Percentiles rank a stretch among this genome's conserved stretches.
Conservation (phyloP, 805 yeast genomes). For the Priceomyces fermenticarens region DNA sequence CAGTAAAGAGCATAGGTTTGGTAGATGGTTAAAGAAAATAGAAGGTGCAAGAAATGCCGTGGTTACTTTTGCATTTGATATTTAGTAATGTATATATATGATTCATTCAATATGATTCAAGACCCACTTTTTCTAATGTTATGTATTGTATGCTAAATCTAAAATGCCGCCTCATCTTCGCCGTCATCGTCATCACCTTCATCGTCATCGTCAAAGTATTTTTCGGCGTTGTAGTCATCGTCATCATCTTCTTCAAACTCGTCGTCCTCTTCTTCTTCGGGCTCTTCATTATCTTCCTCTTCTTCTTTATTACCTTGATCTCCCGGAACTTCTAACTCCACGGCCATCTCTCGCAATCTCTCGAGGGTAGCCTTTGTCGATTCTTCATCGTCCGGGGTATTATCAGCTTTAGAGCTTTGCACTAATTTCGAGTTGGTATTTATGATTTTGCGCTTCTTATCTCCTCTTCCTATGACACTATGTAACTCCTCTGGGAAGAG, state of each 20-base stretch:
- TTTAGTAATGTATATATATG: conserved; percentile 10
- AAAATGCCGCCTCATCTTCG: conserved; percentile 73
- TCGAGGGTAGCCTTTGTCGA: conserved; percentile 36
- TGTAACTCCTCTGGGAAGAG: conserved; percentile 79
- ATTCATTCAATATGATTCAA: background rate
- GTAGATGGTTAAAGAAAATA: conserved; percentile 73
- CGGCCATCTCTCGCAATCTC: conserved; percentile 44
- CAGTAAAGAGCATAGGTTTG: conserved; percentile 83
- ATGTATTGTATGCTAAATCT: conserved; percentile 7
- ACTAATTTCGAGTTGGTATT: background rate
- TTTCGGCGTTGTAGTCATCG: conserved; percentile 77
- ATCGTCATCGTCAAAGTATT: conserved; percentile 72
- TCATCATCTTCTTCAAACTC: conserved; percentile 73
- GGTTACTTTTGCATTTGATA: conserved; percentile 32
- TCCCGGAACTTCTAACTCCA: conserved; percentile 40
- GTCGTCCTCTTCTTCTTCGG: conserved; percentile 60
- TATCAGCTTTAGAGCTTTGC: background rate
- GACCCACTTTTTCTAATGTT: background rate
- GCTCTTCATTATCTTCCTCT: conserved; percentile 29
- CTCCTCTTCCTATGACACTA: conserved; percentile 62
- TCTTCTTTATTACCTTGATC: conserved; percentile 29
- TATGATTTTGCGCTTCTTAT: conserved; percentile 38
- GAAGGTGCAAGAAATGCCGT: conserved; percentile 74
- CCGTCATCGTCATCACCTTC: conserved; percentile 56
- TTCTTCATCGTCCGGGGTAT: conserved; percentile 27